Evolutionary conservation across 2,329 filamentous ascomycete genomes (phyloP), one percentile per base, ranked within the genome.

Genomic region (Zasmidium cellare): DNA sequence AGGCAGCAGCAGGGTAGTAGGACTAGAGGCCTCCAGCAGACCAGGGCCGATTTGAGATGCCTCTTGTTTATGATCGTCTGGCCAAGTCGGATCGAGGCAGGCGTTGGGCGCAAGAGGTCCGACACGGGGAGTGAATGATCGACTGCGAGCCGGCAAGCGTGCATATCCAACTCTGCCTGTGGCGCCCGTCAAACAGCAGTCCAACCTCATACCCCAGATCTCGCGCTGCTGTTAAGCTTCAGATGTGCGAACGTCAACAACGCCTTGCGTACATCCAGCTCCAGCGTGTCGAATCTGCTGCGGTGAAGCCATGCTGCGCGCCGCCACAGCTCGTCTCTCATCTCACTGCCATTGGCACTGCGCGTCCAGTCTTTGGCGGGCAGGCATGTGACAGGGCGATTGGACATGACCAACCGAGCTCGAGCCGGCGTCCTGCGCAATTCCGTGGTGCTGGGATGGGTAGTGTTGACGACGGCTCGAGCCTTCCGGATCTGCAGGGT

Each of bases 401-500:
- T 60, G 60, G 62, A 41, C 56, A 55, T 61, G 45, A 58, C 51
- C 57, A 57, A 51, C 55, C 59, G 59, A 61, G 58, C 62, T 63
- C 56, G 46, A 61, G 60, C 60, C 60, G 62, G 48, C 53, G 57
- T 56, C 25, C 57, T 59, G 56, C 35, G 55, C 62, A 56, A 46
- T 56, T 59, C 58, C 52, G 57, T 53, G 60, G 58, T 58, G 59
- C 59, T 62, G 60, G 60, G 57, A 58, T 61, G 57, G 12, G 57
- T 31, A 51, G 57, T 57, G 38, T 61, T 44, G 50, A 38, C 44
- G 51, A 53, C 63, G 61, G 63, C 50, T 62, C 61, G 61, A 61
- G 59, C 61, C 59, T 58, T 62, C 59, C 59, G 61, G 57, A 62
- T 62, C 59, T 62, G 59, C 61, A 64, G 59, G 59, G 50, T 54